phyloP scores from a whole-genome alignment of 345 rosid species.

The Pugionium dolabratum region DNA sequence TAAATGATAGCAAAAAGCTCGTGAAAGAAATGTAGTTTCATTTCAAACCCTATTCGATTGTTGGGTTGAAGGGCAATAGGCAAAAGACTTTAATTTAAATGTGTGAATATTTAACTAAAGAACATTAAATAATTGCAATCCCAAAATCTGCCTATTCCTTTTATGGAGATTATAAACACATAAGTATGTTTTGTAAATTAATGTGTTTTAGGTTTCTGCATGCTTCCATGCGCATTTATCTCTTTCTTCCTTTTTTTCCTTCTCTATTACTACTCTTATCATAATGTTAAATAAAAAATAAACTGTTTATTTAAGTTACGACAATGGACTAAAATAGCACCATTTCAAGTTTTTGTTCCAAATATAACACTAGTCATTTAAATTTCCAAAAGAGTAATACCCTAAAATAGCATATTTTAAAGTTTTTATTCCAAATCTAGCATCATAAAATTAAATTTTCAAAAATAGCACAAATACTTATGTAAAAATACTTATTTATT shows the following conservation, averaged over 20 bases:
- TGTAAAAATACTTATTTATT: no score
- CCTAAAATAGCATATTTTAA: no score
- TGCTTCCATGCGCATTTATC: slow-evolving; percentile 65
- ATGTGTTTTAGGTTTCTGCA: slow-evolving; percentile 35
- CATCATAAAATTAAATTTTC: no score
- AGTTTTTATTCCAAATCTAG: no score
- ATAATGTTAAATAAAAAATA: no score
- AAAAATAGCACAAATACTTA: no score
- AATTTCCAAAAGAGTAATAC: no score
- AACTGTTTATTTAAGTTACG: no score
- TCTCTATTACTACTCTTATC: background rate
- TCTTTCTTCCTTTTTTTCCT: slow-evolving; percentile 39
- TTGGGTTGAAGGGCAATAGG: slow-evolving; percentile 39
- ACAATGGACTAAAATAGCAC: no score
- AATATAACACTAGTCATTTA: no score
- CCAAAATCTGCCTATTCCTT: slow-evolving; percentile 48
- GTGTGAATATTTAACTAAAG: slow-evolving; percentile 32
- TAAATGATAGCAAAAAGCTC: no score
- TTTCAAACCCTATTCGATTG: slow-evolving; percentile 15
- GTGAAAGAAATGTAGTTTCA: background rate
- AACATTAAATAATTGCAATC: slow-evolving; percentile 33
- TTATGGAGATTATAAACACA: slow-evolving; percentile 58
- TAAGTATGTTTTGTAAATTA: slow-evolving; percentile 42
- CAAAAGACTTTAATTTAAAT: slow-evolving; percentile 19
- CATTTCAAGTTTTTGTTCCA: no score